These are phyloP conservation scores for Lactarius tabidus DNA, from an alignment of 768 basidiomycete genomes.

Conservation along the genomic window DNA sequence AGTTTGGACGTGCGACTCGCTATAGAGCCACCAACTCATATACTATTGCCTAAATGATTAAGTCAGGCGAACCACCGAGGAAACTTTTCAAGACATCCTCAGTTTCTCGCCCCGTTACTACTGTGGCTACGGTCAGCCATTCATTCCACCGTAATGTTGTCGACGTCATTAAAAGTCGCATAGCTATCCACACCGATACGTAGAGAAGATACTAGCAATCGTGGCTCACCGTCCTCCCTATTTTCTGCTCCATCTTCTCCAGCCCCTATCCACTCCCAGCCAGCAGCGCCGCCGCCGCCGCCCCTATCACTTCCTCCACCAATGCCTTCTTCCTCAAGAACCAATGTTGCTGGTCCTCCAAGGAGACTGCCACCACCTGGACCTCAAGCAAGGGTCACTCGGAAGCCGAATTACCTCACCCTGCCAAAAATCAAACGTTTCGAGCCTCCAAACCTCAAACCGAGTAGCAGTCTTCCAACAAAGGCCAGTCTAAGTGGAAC, in stretches of 20 bases:
- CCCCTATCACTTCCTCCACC: not conserved
- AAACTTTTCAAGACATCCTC: constrained; percentile 9
- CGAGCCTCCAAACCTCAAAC: constrained; percentile 24
- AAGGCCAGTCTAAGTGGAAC: constrained; percentile 15
- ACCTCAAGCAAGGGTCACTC: not conserved
- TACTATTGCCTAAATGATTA: not conserved
- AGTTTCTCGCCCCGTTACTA: not conserved
- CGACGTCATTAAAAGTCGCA: not conserved
- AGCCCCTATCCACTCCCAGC: not conserved
- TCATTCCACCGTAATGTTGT: not conserved
- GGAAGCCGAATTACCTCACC: constrained; percentile 15
- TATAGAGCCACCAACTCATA: not conserved
- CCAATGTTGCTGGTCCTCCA: not conserved
- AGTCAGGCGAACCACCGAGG: constrained; percentile 3
- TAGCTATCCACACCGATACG: constrained; percentile 19
- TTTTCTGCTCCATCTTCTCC: constrained; percentile 28
- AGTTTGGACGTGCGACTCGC: not conserved
- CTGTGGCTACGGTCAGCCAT: constrained; percentile 1
- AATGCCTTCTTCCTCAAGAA: not conserved
- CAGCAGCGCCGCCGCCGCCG: not conserved
- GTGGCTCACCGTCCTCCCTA: constrained; percentile 25
- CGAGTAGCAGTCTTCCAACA: constrained; percentile 22
- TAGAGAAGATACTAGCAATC: not conserved
- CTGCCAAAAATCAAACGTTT: constrained; percentile 36
- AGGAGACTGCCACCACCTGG: not conserved